Conservation (phyloP, 2,329 filamentous ascomycete genomes). For the Alternaria sp. region DNA sequence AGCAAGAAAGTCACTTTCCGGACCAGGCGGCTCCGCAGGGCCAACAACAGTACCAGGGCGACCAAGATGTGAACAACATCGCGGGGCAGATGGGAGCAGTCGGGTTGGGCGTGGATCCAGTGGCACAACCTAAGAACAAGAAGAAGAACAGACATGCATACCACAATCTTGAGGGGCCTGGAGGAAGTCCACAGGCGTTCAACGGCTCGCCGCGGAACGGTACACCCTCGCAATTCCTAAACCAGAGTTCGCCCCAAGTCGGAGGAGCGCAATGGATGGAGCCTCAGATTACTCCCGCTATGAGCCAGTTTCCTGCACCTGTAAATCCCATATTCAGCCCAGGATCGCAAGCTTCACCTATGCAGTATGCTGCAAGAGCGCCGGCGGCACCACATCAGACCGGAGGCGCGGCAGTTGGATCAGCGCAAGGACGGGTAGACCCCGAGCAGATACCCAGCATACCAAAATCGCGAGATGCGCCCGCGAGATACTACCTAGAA, state of each 20-base stretch:
- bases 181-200: conserved; percentile 71
- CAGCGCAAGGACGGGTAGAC: conserved; percentile 79
- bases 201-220: conserved; percentile 71
- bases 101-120: conserved; percentile 48
- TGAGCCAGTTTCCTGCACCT: conserved; percentile 68
- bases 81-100: conserved; percentile 42
- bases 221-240: conserved; percentile 66
- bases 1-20: conserved; percentile 55
- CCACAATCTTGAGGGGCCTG: conserved; percentile 80
- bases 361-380: conserved; percentile 50
- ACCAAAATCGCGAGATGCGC: conserved; percentile 80
- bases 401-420: conserved; percentile 57
- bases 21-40: conserved; percentile 43
- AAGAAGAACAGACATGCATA: conserved; percentile 97
- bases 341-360: conserved; percentile 44
- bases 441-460: conserved; percentile 93
- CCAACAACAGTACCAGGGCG: conserved; percentile 32
- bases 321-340: conserved; percentile 64
- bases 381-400: conserved; percentile 36
- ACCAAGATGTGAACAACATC: conserved; percentile 47
- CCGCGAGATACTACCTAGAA: conserved; percentile 83
- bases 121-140: conserved; percentile 65
- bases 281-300: conserved; percentile 55
- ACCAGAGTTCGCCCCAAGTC: conserved; percentile 50
- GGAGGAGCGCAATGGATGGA: conserved; percentile 53